Evolutionary conservation across 2,329 filamentous ascomycete genomes (phyloP), one percentile per base, ranked within the genome.

Genomic region (Aureobasidium namibiae): DNA sequence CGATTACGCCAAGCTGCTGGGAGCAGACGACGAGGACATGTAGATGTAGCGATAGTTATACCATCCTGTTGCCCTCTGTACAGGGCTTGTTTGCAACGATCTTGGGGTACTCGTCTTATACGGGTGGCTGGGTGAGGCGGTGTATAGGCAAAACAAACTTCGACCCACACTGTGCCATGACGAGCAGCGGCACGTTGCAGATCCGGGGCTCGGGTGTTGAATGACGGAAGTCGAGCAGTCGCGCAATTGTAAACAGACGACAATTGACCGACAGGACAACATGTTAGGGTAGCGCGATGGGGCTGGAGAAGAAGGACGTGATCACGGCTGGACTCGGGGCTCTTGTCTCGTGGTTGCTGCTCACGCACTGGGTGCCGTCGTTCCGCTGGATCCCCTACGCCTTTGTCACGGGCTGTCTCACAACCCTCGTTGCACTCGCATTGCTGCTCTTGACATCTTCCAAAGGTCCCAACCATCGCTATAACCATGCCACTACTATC

Each of bases 321-420:
- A 80, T 84, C 72, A 73, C 88, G 74, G 84, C 85, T 72, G 82
- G 80, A 72, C 73, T 87, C 71, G 84, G 81, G 73, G 82, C 80
- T 72, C 90, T 96, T 74, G 78, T 96, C 72, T 87, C 90, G 71
- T 97, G 92, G 92, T 89, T 89, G 63, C 87, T 92, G 72, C 82
- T 87, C 61, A 86, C 90, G 65, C 86, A 88, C 76, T 95, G 88
- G 86, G 79, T 91, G 67, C 91, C 92, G 31, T 77, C 85, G 61
- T 78, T 97, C 65, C 90, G 90, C 72, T 95, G 89, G 81, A 80
- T 89, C 42, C 89, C 88, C 67, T 89, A 95, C 74, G 90, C 92
- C 66, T 90, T 97, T 72, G 76, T 88, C 65, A 75, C 82, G 64
- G 92, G 94, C 64, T 76, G 81, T 63, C 66, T 87, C 63, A 68